Evolutionary conservation across 805 yeast species (phyloP), one percentile per base, ranked within the genome.

Genomic region (Zygosaccharomyces siamensis): DNA sequence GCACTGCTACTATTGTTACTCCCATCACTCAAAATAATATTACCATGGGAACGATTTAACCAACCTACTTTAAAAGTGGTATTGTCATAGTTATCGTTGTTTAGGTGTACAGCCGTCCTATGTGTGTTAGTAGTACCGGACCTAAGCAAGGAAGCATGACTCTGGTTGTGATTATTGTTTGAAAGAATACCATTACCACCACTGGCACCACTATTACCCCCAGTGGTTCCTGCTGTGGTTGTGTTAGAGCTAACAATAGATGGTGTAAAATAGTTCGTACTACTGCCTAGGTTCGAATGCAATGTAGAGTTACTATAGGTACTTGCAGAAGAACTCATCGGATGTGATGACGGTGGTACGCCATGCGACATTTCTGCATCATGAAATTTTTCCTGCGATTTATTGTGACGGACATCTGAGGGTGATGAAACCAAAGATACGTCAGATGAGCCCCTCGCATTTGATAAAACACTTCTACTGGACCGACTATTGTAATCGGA

Each of bases 1-100:
- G 35, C 35, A 24, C 46, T 33, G 14, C 39, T 33, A 24, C 39
- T 35, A 18, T 26, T 35, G 12, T 39, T 28, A 33, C 24, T 45
- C 27, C 32, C 8, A 26, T n/a, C 39, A 24, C 23, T 50, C 18
- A 50, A 32, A 8, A 49, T 12, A 6, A 51, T 46, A 30, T 58
- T 55, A 36, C 70, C 69, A 28, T 66, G 64, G 2, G 78, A 71
- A 52, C 72, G 74, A 59, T 83, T 83, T 14, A 83, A 54, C 87
- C 87, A 83, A 4, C 84, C 83, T 0, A 71, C 69, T 62, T 78
- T 81, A 53, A 77, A 65, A 12, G 72, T 61, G 0, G 64, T 61
- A 2, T 60, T 37, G 52, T 74, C 78, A 42, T 70, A 74, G 42
- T 67, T 72, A 2, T 65, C 70, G 24, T 47, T 50, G 43, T 54